Evolutionary conservation across 805 yeast species (phyloP).

Genomic region (Wickerhamomyces strasburgensis): DNA sequence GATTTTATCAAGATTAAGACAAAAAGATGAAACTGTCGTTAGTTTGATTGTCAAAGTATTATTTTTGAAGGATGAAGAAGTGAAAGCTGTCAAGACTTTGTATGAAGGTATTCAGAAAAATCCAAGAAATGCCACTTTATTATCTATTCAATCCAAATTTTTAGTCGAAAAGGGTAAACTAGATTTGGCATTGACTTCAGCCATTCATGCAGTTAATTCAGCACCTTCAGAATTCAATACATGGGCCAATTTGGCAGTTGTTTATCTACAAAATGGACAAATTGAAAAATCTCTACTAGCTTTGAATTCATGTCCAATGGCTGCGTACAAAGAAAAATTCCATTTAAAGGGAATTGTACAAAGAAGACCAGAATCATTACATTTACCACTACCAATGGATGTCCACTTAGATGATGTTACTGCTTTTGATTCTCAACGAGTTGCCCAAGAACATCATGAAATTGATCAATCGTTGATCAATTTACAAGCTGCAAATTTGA

Average conservation of each 20-base stretch:
- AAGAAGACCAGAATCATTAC: constrained; percentile 49
- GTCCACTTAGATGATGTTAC: constrained; percentile 67
- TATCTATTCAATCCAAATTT: constrained; percentile 54
- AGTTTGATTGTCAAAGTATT: constrained; percentile 51
- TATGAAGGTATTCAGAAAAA: constrained; percentile 43
- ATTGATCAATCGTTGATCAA: constrained; percentile 58
- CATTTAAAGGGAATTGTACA: constrained; percentile 56
- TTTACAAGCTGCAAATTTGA: constrained; percentile 66
- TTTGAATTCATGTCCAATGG: constrained; percentile 79
- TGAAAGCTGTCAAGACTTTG: constrained; percentile 49
- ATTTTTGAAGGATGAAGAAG: constrained; percentile 52
- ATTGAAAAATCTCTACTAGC: constrained; percentile 69
- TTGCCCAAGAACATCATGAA: constrained; percentile 58
- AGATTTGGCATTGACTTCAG: constrained; percentile 55
- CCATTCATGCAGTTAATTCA: constrained; percentile 60
- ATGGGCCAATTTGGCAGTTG: constrained; percentile 64
- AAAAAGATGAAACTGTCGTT: constrained; percentile 51
- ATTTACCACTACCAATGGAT: constrained; percentile 72
- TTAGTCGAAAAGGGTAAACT: constrained; percentile 46
- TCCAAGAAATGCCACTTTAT: constrained; percentile 51
- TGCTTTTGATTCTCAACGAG: constrained; percentile 58
- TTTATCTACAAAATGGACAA: constrained; percentile 58
- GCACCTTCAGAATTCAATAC: constrained; percentile 73
- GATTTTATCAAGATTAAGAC: constrained; percentile 47
- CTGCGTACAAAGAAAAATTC: constrained; percentile 59